A percentile compares a stretch with the other conserved stretches of the same genome.
Evolutionary conservation across 768 basidiomycete genomes (phyloP).

Genomic region (Steccherinum ochraceum): DNA sequence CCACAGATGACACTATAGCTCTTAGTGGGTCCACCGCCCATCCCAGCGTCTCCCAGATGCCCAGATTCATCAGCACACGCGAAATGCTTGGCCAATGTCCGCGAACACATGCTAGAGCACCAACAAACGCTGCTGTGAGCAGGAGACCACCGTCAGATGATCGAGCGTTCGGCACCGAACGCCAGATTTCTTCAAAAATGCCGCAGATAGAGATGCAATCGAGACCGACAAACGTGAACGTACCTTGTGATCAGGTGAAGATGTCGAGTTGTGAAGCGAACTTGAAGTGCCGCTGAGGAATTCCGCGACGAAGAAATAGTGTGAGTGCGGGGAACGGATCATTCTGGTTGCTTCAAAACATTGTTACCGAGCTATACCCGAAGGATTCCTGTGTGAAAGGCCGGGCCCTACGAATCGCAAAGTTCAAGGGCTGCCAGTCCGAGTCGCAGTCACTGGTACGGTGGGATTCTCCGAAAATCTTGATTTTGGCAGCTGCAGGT

Average conservation of each 20-base stretch:
- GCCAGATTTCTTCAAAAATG: neutral
- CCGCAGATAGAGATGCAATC: neutral
- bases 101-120: neutral
- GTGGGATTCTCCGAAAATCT: too few species aligned
- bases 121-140: neutral
- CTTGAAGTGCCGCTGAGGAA: neutral
- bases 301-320: neutral
- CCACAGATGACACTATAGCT: neutral
- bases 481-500: too few species aligned
- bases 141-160: neutral
- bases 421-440: too few species aligned
- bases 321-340: neutral
- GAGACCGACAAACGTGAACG: neutral
- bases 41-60: neutral
- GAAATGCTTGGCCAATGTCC: too few species aligned
- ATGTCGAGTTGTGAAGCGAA: neutral
- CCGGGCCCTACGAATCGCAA: too few species aligned
- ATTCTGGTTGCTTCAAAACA: too few species aligned
- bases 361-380: neutral
- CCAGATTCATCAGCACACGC: too few species aligned
- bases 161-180: neutral
- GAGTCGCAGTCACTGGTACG: too few species aligned
- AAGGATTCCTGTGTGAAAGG: too few species aligned
- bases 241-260: neutral
- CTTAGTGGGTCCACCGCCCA: neutral